Conservation (phyloP, 1,284 basidiomycete genomes). For the Ustanciosporium gigantosporum region DNA sequence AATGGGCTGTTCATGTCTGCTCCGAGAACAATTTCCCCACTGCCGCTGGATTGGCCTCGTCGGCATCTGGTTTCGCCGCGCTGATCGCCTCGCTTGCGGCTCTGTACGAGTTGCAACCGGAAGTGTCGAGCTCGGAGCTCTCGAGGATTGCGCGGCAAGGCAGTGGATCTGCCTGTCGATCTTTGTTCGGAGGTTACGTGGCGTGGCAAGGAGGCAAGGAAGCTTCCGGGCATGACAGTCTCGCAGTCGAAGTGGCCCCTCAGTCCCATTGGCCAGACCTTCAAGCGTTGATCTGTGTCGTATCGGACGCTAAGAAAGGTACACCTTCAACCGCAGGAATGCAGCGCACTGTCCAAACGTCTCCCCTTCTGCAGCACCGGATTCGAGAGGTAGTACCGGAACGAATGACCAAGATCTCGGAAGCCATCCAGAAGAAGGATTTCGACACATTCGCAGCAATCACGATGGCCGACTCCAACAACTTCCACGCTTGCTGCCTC, state of each 20-base stretch:
- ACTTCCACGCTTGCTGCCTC: constrained; percentile 93
- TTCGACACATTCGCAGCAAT: constrained; percentile 86
- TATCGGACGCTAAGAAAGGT: constrained; percentile 94
- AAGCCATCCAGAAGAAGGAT: constrained; percentile 78
- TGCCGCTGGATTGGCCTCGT: constrained; percentile 94
- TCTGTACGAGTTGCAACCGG: constrained; percentile 77
- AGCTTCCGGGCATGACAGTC: constrained; percentile 78
- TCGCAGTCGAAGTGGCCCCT: constrained; percentile 78
- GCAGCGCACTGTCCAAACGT: constrained; percentile 95
- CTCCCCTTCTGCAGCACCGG: constrained; percentile 82
- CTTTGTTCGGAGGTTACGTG: constrained; percentile 94
- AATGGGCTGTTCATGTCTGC: constrained; percentile 69
- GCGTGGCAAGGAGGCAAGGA: constrained; percentile 84
- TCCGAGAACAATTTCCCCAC: constrained; percentile 99
- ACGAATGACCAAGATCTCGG: constrained; percentile 79
- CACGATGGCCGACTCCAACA: constrained; percentile 91
- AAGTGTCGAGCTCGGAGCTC: constrained; percentile 69
- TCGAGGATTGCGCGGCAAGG: constrained; percentile 95
- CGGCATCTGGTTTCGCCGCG: constrained; percentile 94
- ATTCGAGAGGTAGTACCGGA: constrained; percentile 83
- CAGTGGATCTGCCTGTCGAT: constrained; percentile 94
- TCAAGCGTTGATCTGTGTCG: constrained; percentile 96
- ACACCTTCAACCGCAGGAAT: constrained; percentile 93
- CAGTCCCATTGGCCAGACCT: constrained; percentile 75
- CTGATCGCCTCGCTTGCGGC: constrained; percentile 85